phyloP scores from a whole-genome alignment of 2,329 filamentous ascomycete genomes.

The Furcasterigmium sp. region DNA sequence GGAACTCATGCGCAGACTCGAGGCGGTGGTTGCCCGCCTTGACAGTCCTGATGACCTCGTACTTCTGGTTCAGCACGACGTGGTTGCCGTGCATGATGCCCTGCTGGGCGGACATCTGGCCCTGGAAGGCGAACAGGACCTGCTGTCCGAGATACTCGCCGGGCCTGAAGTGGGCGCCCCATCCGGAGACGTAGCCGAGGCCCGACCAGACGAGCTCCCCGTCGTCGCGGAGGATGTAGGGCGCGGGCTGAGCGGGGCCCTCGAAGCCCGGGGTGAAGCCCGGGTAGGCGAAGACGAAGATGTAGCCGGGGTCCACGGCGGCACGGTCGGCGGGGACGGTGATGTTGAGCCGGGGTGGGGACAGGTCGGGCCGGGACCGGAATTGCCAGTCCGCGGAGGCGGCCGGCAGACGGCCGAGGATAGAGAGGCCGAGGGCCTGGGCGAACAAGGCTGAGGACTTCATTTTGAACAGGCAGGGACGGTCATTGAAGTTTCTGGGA shows the following conservation, averaged over 20 bases:
- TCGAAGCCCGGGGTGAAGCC: neutral
- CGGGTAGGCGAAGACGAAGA: conserved; percentile 4
- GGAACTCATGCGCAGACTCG: conserved; percentile 31
- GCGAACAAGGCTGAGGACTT: too few relatives aligned
- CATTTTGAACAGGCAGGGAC: too few relatives aligned
- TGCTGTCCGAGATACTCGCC: conserved; percentile 3
- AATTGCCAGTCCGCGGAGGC: conserved; percentile 14
- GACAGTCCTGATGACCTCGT: conserved; percentile 20
- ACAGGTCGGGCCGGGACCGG: conserved; percentile 15
- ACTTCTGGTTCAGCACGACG: conserved; percentile 18
- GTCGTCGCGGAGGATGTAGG: conserved; percentile 5
- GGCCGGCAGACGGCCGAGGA: neutral
- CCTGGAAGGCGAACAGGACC: conserved; percentile 4
- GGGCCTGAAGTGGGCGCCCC: conserved; percentile 6
- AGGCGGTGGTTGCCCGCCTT: conserved; percentile 14
- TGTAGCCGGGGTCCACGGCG: neutral
- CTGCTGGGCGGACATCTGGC: conserved; percentile 20
- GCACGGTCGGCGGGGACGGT: neutral
- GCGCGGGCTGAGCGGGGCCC: neutral
- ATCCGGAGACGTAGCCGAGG: conserved; percentile 5
- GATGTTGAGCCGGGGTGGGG: conserved; percentile 4
- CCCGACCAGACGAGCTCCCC: conserved; percentile 7
- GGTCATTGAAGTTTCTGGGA: too few relatives aligned
- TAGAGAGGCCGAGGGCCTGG: neutral
- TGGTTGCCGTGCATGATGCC: conserved; percentile 18